Base-by-base conservation (phyloP, 179 eudicot genomes). In the Vitellaria paradoxa region DNA sequence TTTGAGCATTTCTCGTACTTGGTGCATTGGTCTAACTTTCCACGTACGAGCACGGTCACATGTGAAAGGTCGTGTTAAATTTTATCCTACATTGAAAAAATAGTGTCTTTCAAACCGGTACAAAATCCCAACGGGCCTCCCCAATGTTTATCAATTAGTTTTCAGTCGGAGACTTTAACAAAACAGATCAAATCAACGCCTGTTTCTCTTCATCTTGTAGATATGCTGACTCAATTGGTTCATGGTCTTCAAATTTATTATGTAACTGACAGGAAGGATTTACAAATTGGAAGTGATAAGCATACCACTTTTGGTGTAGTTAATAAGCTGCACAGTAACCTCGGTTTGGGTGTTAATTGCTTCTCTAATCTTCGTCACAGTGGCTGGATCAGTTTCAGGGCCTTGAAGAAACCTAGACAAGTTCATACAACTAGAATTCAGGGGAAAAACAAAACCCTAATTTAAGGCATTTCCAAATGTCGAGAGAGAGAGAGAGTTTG, bases 361-460 rank as follows among this genome's bases (percentile, higher is more conserved):
- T 2, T 90, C 74, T 81, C 98, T 91, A 68, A 96, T 94, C 85
- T 96, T 94, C 79, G 82, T 91, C 68, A 96, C 99, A 5, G 97
- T 91, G 6, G 86, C 89, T 59, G 97, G 99, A 87, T 96, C 95
- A 72, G 99, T 96, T 90, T 96, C 99, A 17, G 98, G 98, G n/a
- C 99, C 99, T 88, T 94, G 98, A 71, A 96, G 97, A 84, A 96
- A 96, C 86, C 98, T 94, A 79, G 77, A 82, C 62, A 81, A 78
- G 57, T 68, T 62, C 23, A 37, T 15, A 69, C 70, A 75, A 70
- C 47, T 57, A 60, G 40, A 30, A 52, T 67, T 59, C 40, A 40
- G 30, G 70, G 53, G 9, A 56, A 50, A 50, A 55, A 18, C 7
- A 26, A 52, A 15, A 68, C 9, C 57, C 40, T 20, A 61, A 9